Evolutionary conservation across 345 rosid species (phyloP).

Genomic region (Capsella bursapastoris): DNA sequence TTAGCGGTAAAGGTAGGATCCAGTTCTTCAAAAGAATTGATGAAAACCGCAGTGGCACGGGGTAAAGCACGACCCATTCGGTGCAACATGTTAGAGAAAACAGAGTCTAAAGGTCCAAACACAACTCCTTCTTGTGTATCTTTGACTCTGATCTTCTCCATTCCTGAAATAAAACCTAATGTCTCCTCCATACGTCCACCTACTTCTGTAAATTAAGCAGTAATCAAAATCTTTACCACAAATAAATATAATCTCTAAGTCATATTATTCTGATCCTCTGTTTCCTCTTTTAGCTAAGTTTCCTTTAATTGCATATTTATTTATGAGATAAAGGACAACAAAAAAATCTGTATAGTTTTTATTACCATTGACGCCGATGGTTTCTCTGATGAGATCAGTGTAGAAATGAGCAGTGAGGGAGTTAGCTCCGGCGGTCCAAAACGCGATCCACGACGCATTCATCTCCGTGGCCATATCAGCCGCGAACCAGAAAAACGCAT

Average conservation of each 20-base stretch:
- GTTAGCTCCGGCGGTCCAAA: constrained; percentile 51
- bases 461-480: constrained; percentile 49
- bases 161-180: constrained; percentile 53
- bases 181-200: constrained; percentile 35
- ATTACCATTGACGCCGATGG: constrained; percentile 31
- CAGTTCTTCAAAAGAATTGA: constrained; percentile 30
- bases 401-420: constrained; percentile 53
- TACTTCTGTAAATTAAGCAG: background rate
- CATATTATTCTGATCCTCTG: background rate
- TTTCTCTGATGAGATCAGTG: constrained; percentile 46
- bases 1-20: constrained; percentile 46
- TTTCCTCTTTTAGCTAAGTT: background rate
- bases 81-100: constrained; percentile 47
- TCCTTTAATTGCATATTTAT: background rate
- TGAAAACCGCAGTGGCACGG: constrained; percentile 32
- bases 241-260: background rate
- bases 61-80: constrained; percentile 45
- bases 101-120: constrained; percentile 33
- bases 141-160: constrained; percentile 47
- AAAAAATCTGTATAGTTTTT: background rate
- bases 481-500: constrained; percentile 58
- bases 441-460: constrained; percentile 55
- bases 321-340: background rate
- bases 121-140: constrained; percentile 61
- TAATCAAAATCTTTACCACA: constrained; percentile 1